Evolutionary conservation across 768 basidiomycete species (phyloP), one percentile per base, ranked within the genome.

Genomic region (Trametes maxima): DNA sequence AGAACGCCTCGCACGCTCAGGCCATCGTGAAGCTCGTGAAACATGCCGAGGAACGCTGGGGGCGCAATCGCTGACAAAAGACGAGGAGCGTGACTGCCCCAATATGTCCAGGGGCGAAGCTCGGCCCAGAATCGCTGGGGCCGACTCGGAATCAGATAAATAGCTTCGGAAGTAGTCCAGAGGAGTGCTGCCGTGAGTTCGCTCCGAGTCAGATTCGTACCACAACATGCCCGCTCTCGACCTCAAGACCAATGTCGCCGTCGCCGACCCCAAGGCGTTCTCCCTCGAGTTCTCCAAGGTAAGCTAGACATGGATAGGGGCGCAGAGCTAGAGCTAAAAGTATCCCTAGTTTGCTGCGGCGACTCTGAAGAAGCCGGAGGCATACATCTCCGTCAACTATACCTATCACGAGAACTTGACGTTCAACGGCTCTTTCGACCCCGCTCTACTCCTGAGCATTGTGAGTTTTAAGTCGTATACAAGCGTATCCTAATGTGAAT

Each of bases 361-460:
- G 57, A 77, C 77, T 10, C 70, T 89, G 62, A 70, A 71, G 0
- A 89, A 87, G 68, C 85, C 85, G 0, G 82, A 86, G 66, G 33
- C 59, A 14, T 78, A 80, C 64, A 83, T 90, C 64, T 76, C 79
- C n/a, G 74, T 84, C 63, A 78, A 79, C 63, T 79, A 85, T 65
- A 76, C 71, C 12, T 78, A 85, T 75, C 84, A 86, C 65, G 84
- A 89, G 54, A 78, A 76, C 37, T 78, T 89, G 60, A 79, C 84
- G 3, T 89, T 85, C 67, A 76, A 65, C 19, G 88, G 88, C 14
- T 82, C 82, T 4, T 82, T 87, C 54, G 87, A 89, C 16, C 88
- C 88, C 19, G 85, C 87, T 3, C 82, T 88, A 72, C 75, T 81
- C 51, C 73, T 90, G 54, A 73, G 70, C 47, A 74, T 88, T 60